A percentile compares a stretch with the other conserved stretches of the same genome.
These are phyloP conservation scores for Trichocladium antarcticum DNA, from an alignment of 495 filamentous ascomycete genomes.

Conservation along the genomic window DNA sequence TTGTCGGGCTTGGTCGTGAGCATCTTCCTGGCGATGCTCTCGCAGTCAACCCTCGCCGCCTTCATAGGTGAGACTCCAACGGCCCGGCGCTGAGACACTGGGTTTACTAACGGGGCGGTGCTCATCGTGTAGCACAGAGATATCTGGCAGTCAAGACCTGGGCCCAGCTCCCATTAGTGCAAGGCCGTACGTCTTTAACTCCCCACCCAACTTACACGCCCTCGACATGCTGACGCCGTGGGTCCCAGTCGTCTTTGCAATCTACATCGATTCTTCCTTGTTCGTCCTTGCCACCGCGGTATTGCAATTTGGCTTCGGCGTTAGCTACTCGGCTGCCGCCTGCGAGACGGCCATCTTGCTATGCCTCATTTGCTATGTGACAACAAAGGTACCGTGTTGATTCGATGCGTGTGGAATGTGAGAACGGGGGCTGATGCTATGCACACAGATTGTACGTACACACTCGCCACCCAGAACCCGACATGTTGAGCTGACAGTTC, in stretches of 20 bases:
- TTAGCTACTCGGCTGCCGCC: slow-evolving; percentile 30
- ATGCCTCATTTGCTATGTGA: slow-evolving; percentile 42
- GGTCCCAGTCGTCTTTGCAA: slow-evolving; percentile 37
- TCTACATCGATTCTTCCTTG: slow-evolving; percentile 40
- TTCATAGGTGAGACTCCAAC: slow-evolving; percentile 34
- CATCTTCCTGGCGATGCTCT: slow-evolving; percentile 33
- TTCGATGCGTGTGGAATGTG: no score
- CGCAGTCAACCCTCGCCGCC: slow-evolving; percentile 32
- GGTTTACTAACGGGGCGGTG: background rate
- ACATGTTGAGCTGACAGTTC: background rate
- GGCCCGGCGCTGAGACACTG: background rate
- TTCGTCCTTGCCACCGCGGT: slow-evolving; percentile 42
- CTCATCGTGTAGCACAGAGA: slow-evolving; percentile 24
- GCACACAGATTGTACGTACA: slow-evolving; percentile 31
- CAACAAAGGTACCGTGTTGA: slow-evolving; percentile 35
- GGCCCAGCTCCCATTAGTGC: slow-evolving; percentile 35
- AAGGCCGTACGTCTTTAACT: slow-evolving; percentile 33
- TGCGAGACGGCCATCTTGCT: slow-evolving; percentile 42
- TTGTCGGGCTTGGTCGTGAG: slow-evolving; percentile 31
- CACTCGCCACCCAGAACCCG: background rate
- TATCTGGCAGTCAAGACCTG: slow-evolving; percentile 31
- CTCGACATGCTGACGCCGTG: background rate
- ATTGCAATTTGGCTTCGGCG: slow-evolving; percentile 39
- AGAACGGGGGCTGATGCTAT: slow-evolving; percentile 3
- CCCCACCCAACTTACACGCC: background rate